These are phyloP conservation scores for Cutaneotrichosporon sp. DNA, from an alignment of 1,284 basidiomycete genomes.

Conservation along the genomic window DNA sequence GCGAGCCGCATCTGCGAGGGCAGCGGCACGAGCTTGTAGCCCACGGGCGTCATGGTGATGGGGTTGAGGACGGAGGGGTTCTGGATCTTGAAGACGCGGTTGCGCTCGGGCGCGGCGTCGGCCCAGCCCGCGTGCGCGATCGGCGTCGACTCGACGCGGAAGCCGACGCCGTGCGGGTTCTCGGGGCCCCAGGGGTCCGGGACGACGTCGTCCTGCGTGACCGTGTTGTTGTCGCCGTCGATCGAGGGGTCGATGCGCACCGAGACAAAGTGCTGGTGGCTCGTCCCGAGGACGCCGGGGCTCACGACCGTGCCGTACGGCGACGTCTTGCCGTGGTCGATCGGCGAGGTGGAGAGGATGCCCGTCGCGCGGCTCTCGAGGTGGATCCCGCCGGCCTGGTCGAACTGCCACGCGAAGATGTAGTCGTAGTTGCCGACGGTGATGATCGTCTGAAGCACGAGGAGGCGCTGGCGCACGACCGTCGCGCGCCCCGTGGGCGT, in stretches of 20 bases:
- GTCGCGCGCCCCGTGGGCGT: neutral
- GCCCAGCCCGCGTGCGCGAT: neutral
- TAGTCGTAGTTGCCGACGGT: conserved; percentile 14
- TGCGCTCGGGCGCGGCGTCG: conserved; percentile 17
- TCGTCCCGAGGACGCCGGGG: conserved; percentile 7
- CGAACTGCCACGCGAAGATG: conserved; percentile 12
- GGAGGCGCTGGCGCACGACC: conserved; percentile 6
- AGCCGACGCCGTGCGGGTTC: conserved; percentile 9
- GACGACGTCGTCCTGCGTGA: conserved; percentile 5
- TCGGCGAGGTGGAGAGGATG: conserved; percentile 8
- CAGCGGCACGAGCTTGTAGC: conserved; percentile 8
- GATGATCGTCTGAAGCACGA: conserved; percentile 9
- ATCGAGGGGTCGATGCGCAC: conserved; percentile 6
- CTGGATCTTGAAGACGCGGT: conserved; percentile 49
- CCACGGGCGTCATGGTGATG: conserved; percentile 5
- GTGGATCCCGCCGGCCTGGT: conserved; percentile 10
- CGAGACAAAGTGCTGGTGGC: conserved; percentile 10
- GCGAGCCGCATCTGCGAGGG: conserved; percentile 7
- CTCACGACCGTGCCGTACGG: conserved; percentile 5
- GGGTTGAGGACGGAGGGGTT: conserved; percentile 42
- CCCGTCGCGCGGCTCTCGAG: conserved; percentile 11
- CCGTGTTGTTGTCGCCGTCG: conserved; percentile 8
- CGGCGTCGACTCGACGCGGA: neutral
- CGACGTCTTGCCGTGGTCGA: conserved; percentile 7
- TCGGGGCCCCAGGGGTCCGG: conserved; percentile 1